phyloP scores from a whole-genome alignment of 352 stramenopile genomes.

The Thalassiosira hispida region DNA sequence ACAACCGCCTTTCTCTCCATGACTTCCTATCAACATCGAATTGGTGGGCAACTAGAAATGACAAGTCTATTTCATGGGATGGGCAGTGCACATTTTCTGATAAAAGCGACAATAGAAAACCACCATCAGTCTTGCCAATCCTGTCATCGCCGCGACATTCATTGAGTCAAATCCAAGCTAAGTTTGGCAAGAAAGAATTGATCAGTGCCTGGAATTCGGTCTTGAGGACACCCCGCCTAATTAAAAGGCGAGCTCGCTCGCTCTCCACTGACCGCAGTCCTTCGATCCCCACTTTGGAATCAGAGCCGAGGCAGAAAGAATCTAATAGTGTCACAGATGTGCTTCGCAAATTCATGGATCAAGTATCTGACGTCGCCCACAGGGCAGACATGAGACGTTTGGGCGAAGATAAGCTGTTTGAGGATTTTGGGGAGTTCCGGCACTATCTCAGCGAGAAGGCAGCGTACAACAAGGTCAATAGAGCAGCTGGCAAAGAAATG shows the following conservation, averaged over 20 bases:
- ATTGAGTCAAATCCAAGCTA: constrained; percentile 32
- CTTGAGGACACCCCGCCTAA: constrained; percentile 77
- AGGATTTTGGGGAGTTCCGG: constrained; percentile 81
- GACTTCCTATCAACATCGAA: constrained; percentile 75
- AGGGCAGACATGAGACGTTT: constrained; percentile 74
- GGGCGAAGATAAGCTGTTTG: constrained; percentile 70
- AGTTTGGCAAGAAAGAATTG: constrained; percentile 81
- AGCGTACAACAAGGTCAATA: constrained; percentile 74
- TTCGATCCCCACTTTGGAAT: constrained; percentile 14
- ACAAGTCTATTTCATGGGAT: constrained; percentile 70
- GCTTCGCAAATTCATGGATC: constrained; percentile 79
- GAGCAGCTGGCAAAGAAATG: constrained; percentile 64
- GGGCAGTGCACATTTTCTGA: constrained; percentile 70
- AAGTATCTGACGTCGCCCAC: constrained; percentile 74
- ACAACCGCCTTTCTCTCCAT: constrained; percentile 25
- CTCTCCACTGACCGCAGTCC: constrained; percentile 19
- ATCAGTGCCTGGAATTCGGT: constrained; percentile 81
- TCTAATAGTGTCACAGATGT: constrained; percentile 62
- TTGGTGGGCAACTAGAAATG: constrained; percentile 78
- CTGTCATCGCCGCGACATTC: constrained; percentile 24
- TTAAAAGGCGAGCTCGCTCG: constrained; percentile 43
- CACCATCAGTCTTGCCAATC: constrained; percentile 19
- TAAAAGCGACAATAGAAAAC: constrained; percentile 23
- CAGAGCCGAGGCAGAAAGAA: constrained; percentile 30
- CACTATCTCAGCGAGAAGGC: constrained; percentile 82